Percentiles rank a stretch among this genome's conserved stretches.
phyloP scores from a whole-genome alignment of 805 yeast genomes.

The Millerago galiae region DNA sequence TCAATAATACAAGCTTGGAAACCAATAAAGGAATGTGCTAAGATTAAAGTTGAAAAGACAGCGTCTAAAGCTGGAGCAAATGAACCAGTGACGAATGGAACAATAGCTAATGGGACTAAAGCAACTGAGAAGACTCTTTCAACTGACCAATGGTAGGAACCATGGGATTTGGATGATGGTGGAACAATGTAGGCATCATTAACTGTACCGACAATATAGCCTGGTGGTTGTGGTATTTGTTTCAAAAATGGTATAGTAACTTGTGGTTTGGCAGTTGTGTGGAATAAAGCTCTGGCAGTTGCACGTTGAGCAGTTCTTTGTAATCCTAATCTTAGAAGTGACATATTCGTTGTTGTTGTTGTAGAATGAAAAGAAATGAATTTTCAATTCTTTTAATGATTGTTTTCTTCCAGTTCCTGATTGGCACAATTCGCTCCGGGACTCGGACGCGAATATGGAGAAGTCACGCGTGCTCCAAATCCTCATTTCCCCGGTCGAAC shows the following conservation, averaged over 20 bases:
- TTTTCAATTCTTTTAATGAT: constrained; percentile 1
- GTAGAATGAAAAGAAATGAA: too few relatives aligned
- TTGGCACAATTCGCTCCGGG: constrained; percentile 11
- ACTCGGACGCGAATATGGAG: constrained; percentile 11
- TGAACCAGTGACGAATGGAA: constrained; percentile 75
- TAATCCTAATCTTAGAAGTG: constrained; percentile 10
- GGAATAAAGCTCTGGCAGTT: constrained; percentile 8
- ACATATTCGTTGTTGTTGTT: neutral
- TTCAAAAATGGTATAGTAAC: constrained; percentile 45
- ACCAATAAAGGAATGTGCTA: constrained; percentile 81
- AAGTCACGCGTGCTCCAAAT: neutral
- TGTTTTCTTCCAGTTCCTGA: constrained; percentile 9
- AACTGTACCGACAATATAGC: constrained; percentile 85
- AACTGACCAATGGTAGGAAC: constrained; percentile 90
- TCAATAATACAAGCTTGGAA: constrained; percentile 88
- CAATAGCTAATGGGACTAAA: constrained; percentile 67
- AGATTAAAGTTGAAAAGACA: constrained; percentile 52
- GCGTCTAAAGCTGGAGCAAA: constrained; percentile 69
- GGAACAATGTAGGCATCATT: constrained; percentile 83
- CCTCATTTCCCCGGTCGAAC: neutral
- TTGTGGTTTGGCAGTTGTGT: constrained; percentile 26
- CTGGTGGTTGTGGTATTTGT: constrained; percentile 77
- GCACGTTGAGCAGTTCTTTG: constrained; percentile 3
- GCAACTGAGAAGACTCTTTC: constrained; percentile 69
- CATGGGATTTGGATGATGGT: constrained; percentile 54